Evolutionary conservation across 352 stramenopile species (phyloP).

Genomic region (Thalassiosira hispida): DNA sequence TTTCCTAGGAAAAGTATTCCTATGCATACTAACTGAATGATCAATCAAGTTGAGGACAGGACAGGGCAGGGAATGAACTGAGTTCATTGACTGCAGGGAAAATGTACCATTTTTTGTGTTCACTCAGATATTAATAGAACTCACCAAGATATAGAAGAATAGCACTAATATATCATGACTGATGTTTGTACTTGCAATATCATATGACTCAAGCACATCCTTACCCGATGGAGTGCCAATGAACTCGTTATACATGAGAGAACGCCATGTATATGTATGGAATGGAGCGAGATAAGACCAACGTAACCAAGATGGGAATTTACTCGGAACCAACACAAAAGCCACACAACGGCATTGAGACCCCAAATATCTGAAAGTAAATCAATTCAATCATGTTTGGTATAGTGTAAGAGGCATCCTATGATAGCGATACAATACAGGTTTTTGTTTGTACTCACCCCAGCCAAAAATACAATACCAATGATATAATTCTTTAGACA

Average conservation of each 20-base stretch:
- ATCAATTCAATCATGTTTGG: neutral
- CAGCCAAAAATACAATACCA: slow-evolving; percentile 61
- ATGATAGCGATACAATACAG: neutral
- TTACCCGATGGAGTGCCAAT: slow-evolving; percentile 35
- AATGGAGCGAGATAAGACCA: slow-evolving; percentile 65
- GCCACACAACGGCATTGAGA: slow-evolving; percentile 64
- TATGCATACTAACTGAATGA: no score
- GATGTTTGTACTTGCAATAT: slow-evolving; percentile 64
- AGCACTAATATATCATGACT: slow-evolving; percentile 59
- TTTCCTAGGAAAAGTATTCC: no score
- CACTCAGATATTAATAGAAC: no score
- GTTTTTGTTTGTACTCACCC: slow-evolving; percentile 24
- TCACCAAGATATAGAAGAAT: slow-evolving; percentile 50
- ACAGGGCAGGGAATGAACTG: no score
- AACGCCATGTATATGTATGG: slow-evolving; percentile 69
- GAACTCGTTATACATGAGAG: slow-evolving; percentile 73
- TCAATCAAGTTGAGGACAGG: no score
- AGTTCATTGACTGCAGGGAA: no score
- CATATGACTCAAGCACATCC: slow-evolving; percentile 58
- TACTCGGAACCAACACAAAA: slow-evolving; percentile 68
- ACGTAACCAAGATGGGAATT: slow-evolving; percentile 61
- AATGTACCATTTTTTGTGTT: no score
- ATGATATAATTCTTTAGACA: slow-evolving; percentile 70
- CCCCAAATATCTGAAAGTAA: slow-evolving; percentile 43
- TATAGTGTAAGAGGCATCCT: neutral